Evolutionary conservation across 352 stramenopile genomes (phyloP).

Genomic region (Phytophthora megakarya): DNA sequence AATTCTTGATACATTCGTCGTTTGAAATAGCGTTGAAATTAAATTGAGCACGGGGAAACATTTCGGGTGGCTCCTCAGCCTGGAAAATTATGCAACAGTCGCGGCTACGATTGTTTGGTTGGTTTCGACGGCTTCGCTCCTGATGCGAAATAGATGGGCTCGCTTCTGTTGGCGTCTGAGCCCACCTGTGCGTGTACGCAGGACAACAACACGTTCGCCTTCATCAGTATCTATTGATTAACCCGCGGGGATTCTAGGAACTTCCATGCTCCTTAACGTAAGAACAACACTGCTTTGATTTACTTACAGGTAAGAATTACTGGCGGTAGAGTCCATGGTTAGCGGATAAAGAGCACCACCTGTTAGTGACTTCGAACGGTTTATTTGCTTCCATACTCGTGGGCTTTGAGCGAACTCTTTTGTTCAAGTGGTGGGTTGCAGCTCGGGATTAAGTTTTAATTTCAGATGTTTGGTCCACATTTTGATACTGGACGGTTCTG

Average conservation of each 20-base stretch:
- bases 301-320: not conserved
- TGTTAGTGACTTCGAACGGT: not conserved
- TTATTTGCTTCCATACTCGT: not conserved
- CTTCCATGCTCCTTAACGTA: too few relatives aligned
- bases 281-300: not conserved
- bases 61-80: not conserved
- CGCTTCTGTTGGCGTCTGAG: not conserved
- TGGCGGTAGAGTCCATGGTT: not conserved
- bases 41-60: not conserved
- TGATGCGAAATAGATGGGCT: not conserved
- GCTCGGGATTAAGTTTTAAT: not conserved
- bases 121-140: not conserved
- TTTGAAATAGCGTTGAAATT: not conserved
- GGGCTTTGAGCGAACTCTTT: not conserved
- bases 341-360: not conserved
- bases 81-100: not conserved
- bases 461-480: not conserved
- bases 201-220: not conserved
- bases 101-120: not conserved
- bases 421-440: not conserved
- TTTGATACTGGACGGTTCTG: too few relatives aligned
- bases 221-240: not conserved
- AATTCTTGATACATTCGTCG: not conserved
- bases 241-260: not conserved
- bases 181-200: not conserved